Base-by-base conservation (phyloP, 2,329 filamentous ascomycete genomes). In the Hypoxylon sp. region DNA sequence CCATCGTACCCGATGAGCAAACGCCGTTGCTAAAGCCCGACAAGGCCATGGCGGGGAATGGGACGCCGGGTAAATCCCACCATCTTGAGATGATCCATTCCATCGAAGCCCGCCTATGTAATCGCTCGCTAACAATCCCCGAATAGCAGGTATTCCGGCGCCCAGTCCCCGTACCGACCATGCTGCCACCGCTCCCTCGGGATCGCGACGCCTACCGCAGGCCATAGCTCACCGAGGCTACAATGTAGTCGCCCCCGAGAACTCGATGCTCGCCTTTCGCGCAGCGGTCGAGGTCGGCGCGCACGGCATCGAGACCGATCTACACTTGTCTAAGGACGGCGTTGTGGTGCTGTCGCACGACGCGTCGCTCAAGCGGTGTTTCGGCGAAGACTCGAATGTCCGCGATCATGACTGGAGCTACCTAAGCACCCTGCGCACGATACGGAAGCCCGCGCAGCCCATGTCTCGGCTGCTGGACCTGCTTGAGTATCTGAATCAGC, bases 321-420 rank as follows among this genome's bases (percentile, higher is more conserved):
- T 98, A 7, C 95, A 97, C 78, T 81, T 98, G 35, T 91, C 93
- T 13, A 89, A 86, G 68, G 95, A 98, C 76, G 90, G 91, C 6
- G 90, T 97, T 0, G 92, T 97, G 0, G 93, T 98, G 8, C 82
- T 98, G 44, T 93, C 91, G 50, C 94, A 94, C 89, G 95, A 98
- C 77, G 83, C 88, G 5, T 90, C 88, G 2, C 84, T 98, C 35
- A 90, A 92, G 79, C 88, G 95, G 51, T 97, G 94, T 80, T 98
- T 92, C 78, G 94, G 94, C 11, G 82, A 89, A n/a, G 84, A 91
- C 33, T 85, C 90, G 35, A 90, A 88, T 74, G 87, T 98, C 65
- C 85, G 88, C 54, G 92, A 97, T 75, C 93, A 89, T 78, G 88
- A 92, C 65, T 97, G 93, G 91, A 83, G 84, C 3, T 91, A 94